Conservation (phyloP, 2,329 filamentous ascomycete genomes). For the Penicillium sp. region DNA sequence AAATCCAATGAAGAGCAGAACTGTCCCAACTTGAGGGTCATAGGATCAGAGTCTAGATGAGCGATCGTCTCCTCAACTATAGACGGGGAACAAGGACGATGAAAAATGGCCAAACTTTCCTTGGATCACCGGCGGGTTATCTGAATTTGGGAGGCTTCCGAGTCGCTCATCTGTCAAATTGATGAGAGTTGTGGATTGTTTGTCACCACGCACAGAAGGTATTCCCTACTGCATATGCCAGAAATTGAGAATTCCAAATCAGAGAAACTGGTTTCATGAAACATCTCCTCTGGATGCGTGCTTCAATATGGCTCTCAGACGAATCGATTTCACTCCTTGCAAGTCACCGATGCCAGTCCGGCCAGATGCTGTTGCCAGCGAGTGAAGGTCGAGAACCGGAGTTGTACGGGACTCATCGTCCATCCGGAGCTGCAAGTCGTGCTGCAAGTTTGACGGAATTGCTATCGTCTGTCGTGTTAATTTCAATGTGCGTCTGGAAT, state of each 20-base stretch:
- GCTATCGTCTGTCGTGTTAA: slow-evolving; percentile 7
- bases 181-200: slow-evolving; percentile 4
- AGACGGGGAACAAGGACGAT: slow-evolving; percentile 1
- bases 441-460: slow-evolving; percentile 10
- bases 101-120: slow-evolving; percentile 1
- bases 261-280: slow-evolving; percentile 5
- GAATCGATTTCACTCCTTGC: slow-evolving; percentile 12
- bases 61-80: slow-evolving; percentile 6
- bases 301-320: slow-evolving; percentile 9
- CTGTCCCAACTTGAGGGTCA: slow-evolving; percentile 4
- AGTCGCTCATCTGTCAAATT: slow-evolving; percentile 1
- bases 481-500: slow-evolving; percentile 12
- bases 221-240: slow-evolving; percentile 9
- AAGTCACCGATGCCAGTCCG: slow-evolving; percentile 9
- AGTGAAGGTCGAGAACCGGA: slow-evolving; percentile 11
- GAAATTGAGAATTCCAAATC: slow-evolving; percentile 13
- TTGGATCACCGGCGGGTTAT: slow-evolving; percentile 11
- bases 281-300: slow-evolving; percentile 2
- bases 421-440: slow-evolving; percentile 10
- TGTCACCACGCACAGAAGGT: slow-evolving; percentile 8
- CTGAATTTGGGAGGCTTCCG: slow-evolving; percentile 4
- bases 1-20: slow-evolving; percentile 10
- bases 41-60: slow-evolving; percentile 7
- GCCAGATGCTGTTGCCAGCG: slow-evolving; percentile 10
- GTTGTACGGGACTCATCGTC: slow-evolving; percentile 9